Conservation (phyloP, 1,139 yeast genomes). For the Candida tetrigidarum region DNA sequence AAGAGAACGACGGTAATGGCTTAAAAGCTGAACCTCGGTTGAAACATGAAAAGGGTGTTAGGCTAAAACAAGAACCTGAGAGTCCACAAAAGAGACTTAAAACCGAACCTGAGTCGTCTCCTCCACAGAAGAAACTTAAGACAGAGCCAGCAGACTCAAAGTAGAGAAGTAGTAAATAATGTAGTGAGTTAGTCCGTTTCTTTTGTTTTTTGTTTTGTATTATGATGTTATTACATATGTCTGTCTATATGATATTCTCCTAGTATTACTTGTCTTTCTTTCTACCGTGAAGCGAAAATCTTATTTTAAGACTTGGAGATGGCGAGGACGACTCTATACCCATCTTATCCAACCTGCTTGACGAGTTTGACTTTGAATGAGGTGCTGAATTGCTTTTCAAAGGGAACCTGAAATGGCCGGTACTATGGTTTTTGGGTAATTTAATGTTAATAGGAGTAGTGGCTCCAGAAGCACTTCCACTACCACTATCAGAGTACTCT, state of each 20-base stretch:
- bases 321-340: no score
- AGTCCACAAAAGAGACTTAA: neutral
- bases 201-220: no score
- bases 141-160: no score
- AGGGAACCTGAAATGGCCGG: slow-evolving; percentile 11
- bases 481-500: slow-evolving; percentile 18
- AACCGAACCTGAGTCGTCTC: slow-evolving; percentile 3
- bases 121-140: neutral
- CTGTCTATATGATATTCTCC: no score
- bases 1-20: slow-evolving; percentile 12
- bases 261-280: no score
- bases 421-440: slow-evolving; percentile 8
- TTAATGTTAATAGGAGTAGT: slow-evolving; percentile 12
- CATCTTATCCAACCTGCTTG: slow-evolving; percentile 10
- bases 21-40: neutral
- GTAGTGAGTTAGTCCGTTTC: no score
- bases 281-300: no score
- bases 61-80: neutral
- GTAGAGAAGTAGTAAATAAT: no score
- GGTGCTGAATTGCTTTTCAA: slow-evolving; percentile 14
- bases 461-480: slow-evolving; percentile 10
- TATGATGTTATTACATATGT: no score
- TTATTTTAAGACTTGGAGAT: no score
- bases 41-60: neutral
- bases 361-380: slow-evolving; percentile 12